Conservation (phyloP, 2,329 filamentous ascomycete species). For the Mycosphaerella arachidis region DNA sequence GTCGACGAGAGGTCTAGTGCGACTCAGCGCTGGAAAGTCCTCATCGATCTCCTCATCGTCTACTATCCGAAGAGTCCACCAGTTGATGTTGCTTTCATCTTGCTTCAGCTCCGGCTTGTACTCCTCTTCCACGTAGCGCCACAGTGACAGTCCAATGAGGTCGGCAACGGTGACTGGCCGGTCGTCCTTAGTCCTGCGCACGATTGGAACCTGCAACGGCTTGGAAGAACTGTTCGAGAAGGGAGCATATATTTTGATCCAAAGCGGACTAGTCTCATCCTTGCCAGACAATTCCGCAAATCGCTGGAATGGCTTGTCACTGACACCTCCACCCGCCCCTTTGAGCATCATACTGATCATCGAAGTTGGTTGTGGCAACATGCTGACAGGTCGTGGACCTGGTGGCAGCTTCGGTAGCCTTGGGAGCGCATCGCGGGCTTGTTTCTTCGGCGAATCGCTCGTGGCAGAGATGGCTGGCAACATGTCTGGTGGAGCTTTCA, state of each 20-base stretch:
- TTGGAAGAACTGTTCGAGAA: conserved; percentile 62
- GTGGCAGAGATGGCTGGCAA: conserved; percentile 39
- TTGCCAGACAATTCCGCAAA: conserved; percentile 74
- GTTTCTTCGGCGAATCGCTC: conserved; percentile 58
- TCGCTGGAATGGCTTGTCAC: conserved; percentile 65
- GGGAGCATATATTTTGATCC: conserved; percentile 71
- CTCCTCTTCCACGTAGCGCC: conserved; percentile 73
- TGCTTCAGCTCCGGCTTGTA: conserved; percentile 60
- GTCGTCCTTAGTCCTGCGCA: conserved; percentile 61
- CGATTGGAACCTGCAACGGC: conserved; percentile 66
- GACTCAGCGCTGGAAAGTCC: conserved; percentile 73
- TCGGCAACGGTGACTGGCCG: conserved; percentile 70
- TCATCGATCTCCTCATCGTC: conserved; percentile 81
- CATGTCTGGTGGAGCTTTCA: conserved; percentile 40
- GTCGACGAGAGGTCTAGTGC: conserved; percentile 68
- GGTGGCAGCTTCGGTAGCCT: conserved; percentile 65
- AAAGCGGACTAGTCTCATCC: conserved; percentile 70
- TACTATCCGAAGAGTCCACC: conserved; percentile 79
- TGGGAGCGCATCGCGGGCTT: conserved; percentile 52
- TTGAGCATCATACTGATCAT: conserved; percentile 55
- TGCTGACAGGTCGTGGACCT: conserved; percentile 63
- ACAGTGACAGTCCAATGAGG: conserved; percentile 74
- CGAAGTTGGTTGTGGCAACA: conserved; percentile 66
- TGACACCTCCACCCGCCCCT: conserved; percentile 47
- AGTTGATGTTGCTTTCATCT: conserved; percentile 71